Conservation (phyloP, 176 grass and related monocot species). For the Luzula sylvatica region DNA sequence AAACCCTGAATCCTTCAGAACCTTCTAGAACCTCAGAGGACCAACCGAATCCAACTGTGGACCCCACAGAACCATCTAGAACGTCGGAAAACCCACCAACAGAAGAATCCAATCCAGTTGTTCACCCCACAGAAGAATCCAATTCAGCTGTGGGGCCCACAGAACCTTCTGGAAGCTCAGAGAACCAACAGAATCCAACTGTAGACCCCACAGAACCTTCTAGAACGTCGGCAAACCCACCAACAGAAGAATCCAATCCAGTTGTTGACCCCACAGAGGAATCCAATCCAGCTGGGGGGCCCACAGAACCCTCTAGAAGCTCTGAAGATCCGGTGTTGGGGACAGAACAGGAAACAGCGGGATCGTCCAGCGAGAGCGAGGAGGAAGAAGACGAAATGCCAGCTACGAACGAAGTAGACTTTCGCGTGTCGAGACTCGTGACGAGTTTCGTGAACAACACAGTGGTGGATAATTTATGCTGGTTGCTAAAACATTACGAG, state of each 20-base stretch:
- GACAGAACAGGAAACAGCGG: conserved; percentile 36
- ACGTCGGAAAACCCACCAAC: conserved; percentile 7
- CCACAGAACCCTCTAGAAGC: conserved; percentile 17
- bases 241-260: conserved; percentile 13
- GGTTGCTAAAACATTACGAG: conserved; percentile 85
- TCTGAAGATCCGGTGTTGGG: conserved; percentile 25
- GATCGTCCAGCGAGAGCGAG: conserved; percentile 63
- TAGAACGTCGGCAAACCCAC: conserved; percentile 7
- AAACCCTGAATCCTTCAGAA: background rate
- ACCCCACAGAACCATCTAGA: conserved; percentile 19
- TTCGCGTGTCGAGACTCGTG: conserved; percentile 66
- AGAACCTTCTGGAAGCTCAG: conserved; percentile 18
- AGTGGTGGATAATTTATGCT: conserved; percentile 82
- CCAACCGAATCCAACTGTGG: conserved; percentile 31
- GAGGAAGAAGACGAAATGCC: conserved; percentile 70
- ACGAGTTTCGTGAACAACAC: conserved; percentile 69
- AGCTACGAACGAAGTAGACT: conserved; percentile 83
- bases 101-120: conserved; percentile 13
- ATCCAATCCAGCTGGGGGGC: conserved; percentile 31
- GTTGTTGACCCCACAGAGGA: conserved; percentile 14
- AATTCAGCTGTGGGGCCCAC: conserved; percentile 28
- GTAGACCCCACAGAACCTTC: conserved; percentile 2
- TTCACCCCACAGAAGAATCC: conserved; percentile 20
- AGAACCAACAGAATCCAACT: conserved; percentile 6
- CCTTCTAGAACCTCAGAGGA: conserved; percentile 2